phyloP scores from a whole-genome alignment of 2,329 filamentous ascomycete genomes.

The Claviceps fusiformis region DNA sequence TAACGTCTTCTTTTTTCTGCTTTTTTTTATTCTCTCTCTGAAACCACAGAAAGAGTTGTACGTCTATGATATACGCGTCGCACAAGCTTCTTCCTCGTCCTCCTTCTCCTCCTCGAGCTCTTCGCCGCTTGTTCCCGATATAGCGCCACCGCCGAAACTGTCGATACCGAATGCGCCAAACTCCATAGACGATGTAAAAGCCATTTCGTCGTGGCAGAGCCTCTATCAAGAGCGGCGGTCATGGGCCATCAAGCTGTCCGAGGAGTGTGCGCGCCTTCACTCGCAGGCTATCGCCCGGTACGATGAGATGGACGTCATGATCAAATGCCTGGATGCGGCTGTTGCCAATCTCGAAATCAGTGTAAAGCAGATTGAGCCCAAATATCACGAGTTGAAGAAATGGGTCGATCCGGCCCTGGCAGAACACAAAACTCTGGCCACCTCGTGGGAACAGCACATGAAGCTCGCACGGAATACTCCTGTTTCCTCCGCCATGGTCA shows the following conservation, averaged over 20 bases:
- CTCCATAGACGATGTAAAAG: slow-evolving; percentile 63
- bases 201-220: slow-evolving; percentile 76
- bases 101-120: slow-evolving; percentile 25
- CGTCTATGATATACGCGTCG: slow-evolving; percentile 74
- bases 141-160: slow-evolving; percentile 40
- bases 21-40: background rate
- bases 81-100: slow-evolving; percentile 32
- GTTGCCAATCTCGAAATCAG: slow-evolving; percentile 72
- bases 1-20: background rate
- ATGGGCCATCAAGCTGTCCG: slow-evolving; percentile 63
- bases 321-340: slow-evolving; percentile 70
- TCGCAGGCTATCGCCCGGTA: slow-evolving; percentile 50
- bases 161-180: slow-evolving; percentile 60
- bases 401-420: slow-evolving; percentile 56
- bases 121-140: slow-evolving; percentile 31
- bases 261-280: slow-evolving; percentile 55
- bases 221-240: slow-evolving; percentile 67
- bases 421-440: slow-evolving; percentile 51
- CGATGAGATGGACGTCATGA: slow-evolving; percentile 60
- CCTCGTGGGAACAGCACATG: slow-evolving; percentile 56
- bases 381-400: slow-evolving; percentile 54
- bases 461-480: slow-evolving; percentile 49
- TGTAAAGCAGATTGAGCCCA: slow-evolving; percentile 57
- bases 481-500: slow-evolving; percentile 52
- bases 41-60: slow-evolving; percentile 64